Evolutionary conservation across 805 yeast genomes (phyloP).

Genomic region (Komagataella mondaviorum): DNA sequence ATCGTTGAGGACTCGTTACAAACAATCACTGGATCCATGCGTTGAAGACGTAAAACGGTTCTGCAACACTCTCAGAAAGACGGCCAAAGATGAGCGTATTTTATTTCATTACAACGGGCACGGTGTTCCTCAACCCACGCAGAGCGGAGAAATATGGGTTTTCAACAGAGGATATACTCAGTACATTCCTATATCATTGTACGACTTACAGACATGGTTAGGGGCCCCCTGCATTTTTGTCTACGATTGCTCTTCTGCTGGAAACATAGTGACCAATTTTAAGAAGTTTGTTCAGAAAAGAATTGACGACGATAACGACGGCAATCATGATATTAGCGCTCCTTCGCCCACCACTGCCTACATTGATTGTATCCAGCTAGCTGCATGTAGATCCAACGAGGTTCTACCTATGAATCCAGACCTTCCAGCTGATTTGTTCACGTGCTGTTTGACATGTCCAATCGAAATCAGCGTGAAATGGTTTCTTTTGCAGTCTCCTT

Average conservation of each 20-base stretch:
- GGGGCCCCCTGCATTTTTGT: constrained; percentile 97
- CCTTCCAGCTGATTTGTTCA: constrained; percentile 89
- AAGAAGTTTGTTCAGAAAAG: constrained; percentile 82
- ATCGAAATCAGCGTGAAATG: constrained; percentile 88
- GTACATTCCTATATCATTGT: constrained; percentile 91
- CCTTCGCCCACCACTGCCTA: constrained; percentile 58
- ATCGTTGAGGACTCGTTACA: constrained; percentile 77
- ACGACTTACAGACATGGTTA: constrained; percentile 91
- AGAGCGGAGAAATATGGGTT: constrained; percentile 96
- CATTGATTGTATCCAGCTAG: constrained; percentile 82
- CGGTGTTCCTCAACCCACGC: constrained; percentile 96
- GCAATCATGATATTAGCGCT: constrained; percentile 34
- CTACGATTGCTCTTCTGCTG: constrained; percentile 90
- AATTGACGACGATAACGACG: constrained; percentile 71
- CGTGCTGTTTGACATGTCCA: constrained; percentile 92
- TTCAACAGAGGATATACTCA: constrained; percentile 95
- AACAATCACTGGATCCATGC: constrained; percentile 85
- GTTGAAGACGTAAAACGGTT: constrained; percentile 91
- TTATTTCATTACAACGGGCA: constrained; percentile 95
- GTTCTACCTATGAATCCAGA: constrained; percentile 86
- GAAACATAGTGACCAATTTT: constrained; percentile 82
- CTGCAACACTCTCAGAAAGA: constrained; percentile 77
- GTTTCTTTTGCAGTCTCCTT: constrained; percentile 77
- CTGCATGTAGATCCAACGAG: constrained; percentile 84
- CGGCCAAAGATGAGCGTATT: constrained; percentile 87